Evolutionary conservation across 306 rosid genomes (phyloP).

Genomic region (Pueraria montana): DNA sequence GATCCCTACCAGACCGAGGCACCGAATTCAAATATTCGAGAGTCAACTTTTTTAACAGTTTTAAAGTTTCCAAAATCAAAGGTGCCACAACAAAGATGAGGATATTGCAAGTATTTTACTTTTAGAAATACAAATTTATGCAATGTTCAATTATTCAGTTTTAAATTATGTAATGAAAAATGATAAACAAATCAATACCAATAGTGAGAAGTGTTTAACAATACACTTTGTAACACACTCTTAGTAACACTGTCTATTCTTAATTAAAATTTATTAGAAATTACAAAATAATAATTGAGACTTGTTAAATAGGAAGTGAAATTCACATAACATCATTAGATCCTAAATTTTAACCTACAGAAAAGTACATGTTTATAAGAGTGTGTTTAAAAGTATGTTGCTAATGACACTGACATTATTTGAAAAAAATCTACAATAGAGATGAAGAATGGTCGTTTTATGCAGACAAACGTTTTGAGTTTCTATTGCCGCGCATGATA

Average conservation of each 20-base stretch:
- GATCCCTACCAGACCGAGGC: too few relatives aligned
- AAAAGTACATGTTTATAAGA: neutral
- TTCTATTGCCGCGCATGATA: neutral
- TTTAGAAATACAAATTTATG: neutral
- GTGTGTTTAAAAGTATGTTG: neutral
- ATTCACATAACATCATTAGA: neutral
- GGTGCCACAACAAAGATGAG: neutral
- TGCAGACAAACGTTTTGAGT: conserved; percentile 12
- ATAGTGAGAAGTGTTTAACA: neutral
- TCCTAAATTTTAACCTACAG: neutral
- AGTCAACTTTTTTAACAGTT: too few relatives aligned
- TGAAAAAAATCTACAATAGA: neutral
- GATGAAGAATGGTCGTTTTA: neutral
- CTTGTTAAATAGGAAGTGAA: neutral
- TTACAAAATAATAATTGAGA: neutral
- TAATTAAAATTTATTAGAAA: neutral
- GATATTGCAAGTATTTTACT: neutral
- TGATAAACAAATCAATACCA: neutral
- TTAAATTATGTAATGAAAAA: neutral
- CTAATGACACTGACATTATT: neutral
- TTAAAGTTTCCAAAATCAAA: neutral
- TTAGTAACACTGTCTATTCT: neutral
- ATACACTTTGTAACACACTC: neutral
- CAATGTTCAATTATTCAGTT: neutral
- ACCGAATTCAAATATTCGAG: neutral